phyloP scores from a whole-genome alignment of 306 rosid species.

The Trifolium repens region DNA sequence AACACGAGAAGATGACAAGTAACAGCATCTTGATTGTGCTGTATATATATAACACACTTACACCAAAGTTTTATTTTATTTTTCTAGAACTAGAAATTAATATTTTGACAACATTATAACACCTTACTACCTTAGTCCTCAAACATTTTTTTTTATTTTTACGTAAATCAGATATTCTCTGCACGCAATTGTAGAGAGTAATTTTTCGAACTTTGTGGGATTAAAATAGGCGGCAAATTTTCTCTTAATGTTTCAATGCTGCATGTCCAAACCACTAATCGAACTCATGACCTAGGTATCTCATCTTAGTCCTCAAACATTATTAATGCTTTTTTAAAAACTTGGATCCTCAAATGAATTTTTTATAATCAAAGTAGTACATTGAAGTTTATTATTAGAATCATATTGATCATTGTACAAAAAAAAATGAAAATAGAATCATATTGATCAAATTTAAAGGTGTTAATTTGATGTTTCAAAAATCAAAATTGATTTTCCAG shows the following conservation, averaged over 20 bases:
- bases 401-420: background rate
- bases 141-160: background rate
- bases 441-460: background rate
- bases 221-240: no score
- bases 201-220: no score
- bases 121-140: background rate
- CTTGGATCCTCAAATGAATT: background rate
- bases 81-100: background rate
- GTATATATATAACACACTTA: background rate
- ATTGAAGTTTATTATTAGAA: background rate
- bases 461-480: background rate
- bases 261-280: no score
- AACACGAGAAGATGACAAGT: background rate
- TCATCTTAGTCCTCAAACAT: background rate
- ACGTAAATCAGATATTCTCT: no score
- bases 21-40: background rate
- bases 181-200: no score
- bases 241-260: no score
- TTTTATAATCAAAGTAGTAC: background rate
- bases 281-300: no score
- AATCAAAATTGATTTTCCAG: conserved; percentile 4
- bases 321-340: background rate
- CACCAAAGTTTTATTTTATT: background rate
- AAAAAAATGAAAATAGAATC: background rate
- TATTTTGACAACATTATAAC: background rate